Evolutionary conservation across 306 rosid genomes (phyloP), one percentile per base, ranked within the genome.

Genomic region (Vachellia collinsii): DNA sequence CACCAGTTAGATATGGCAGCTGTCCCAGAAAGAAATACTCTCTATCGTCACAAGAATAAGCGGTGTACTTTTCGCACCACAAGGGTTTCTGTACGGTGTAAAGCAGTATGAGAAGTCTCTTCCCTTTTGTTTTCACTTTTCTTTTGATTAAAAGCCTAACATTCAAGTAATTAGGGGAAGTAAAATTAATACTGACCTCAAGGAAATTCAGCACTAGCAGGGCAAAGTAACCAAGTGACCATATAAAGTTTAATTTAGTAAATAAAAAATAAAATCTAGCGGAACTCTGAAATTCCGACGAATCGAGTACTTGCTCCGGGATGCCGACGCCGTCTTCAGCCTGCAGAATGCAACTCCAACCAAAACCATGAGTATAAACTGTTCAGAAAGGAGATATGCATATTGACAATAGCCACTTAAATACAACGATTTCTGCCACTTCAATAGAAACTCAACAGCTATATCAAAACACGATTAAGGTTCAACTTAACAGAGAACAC

Each of bases 321-420:
- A 95, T 64, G 70, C 99, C 98, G 62, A 89, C 74, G 75, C 99
- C 99, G 73, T 95, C 98, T 83, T 95, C 98, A 74, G 98, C 98
- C 99, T 93, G 98, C 84, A 87, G 58, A 80, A 85, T 53, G 70
- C 65, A 81, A 58, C 71, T 70, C 83, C 80, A 84, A 80, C 76
- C 81, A 85, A 78, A 59, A 76, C 19, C 71, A 79, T 44, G 72
- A 59, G 77, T 64, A 81, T 77, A 47, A 83, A 75, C 77, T 70
- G 41, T 78, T 67, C 75, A 14, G 41, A 71, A 77, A 73, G 65
- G 47, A 72, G 72, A 47, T 22, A 69, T 42, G 53, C 74, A 29
- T 8, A 50, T 47, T 14, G 20, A 16, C 59, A 70, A 47, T 23
- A 7, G 23, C 76, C 51, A 58, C 23, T 36, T 38, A 39, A 59